phyloP scores from a whole-genome alignment of 1,284 basidiomycete genomes.

The Mycocalia duriaeana region DNA sequence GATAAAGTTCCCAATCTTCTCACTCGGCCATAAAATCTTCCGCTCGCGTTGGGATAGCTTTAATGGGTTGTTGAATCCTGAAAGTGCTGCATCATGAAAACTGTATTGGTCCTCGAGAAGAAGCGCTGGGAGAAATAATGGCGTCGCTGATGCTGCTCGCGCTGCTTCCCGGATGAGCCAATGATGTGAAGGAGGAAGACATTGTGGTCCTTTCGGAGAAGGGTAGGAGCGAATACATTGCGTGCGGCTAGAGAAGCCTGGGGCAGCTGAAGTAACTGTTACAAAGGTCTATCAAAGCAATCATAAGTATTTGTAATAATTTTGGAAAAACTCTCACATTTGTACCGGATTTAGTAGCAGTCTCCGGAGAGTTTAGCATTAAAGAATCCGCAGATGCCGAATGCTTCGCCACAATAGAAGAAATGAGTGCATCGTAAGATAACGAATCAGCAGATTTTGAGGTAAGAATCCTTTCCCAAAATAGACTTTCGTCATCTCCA shows the following conservation, averaged over 20 bases:
- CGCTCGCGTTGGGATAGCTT: constrained; percentile 12
- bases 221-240: constrained; percentile 17
- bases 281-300: constrained; percentile 14
- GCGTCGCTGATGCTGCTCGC: constrained; percentile 16
- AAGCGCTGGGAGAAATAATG: constrained; percentile 12
- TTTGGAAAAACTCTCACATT: too few species aligned
- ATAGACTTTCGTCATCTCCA: constrained; percentile 5
- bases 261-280: constrained; percentile 17
- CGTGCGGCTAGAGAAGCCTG: constrained; percentile 16
- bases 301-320: too few species aligned
- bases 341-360: too few species aligned
- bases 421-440: constrained; percentile 7
- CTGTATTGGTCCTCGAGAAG: constrained; percentile 10
- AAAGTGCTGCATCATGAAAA: constrained; percentile 19
- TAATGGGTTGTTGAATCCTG: constrained; percentile 21
- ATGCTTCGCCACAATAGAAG: too few species aligned
- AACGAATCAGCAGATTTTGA: constrained; percentile 3
- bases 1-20: constrained; percentile 7
- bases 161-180: constrained; percentile 19
- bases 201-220: constrained; percentile 1
- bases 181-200: constrained; percentile 10
- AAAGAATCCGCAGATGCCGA: too few species aligned
- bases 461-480: constrained; percentile 10
- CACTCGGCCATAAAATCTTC: constrained; percentile 12
- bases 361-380: too few species aligned